Evolutionary conservation across 202 grass and related monocot genomes (phyloP), one percentile per base, ranked within the genome.

Genomic region (Sporobolus alterniflorus): DNA sequence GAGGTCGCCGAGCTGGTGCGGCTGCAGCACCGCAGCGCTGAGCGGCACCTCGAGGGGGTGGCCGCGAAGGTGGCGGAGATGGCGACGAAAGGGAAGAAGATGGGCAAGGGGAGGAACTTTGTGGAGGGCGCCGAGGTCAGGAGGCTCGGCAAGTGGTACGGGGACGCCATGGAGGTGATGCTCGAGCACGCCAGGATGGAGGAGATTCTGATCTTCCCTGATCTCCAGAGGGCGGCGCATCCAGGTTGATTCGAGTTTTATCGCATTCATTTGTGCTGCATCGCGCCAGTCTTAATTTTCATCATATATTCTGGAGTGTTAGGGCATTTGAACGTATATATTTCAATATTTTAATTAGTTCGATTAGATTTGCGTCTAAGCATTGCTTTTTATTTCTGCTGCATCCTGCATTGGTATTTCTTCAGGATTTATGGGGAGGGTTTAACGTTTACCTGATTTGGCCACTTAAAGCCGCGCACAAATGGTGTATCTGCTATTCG

Each of bases 141-240:
- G 87, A 81, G 89, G 49, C 54, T 99, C 3, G 87, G 88, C 16
- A 85, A 83, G 72, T 92, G 91, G 89, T 99, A 96, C 49, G 93
- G 89, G 15, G 87, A 94, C 43, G 80, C 87, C 14, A 87, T 91
- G 89, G 97, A 99, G 80, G 87, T 99, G 76, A 92, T 99, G 91
- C 81, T 99, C 74, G 97, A 99, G 88, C 97, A 99, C 78, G 93
- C 97, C 16, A 93, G 91, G 92, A 99, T 99, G 93, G 97, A 99
- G 85, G 97, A 99, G 81, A 87, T 71, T 30, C 74, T 99, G 43
- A 69, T 99, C 41, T 99, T 99, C 75, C 97, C 93, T 64, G 88
- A 81, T 24, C 79, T 99, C 50, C 93, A 96, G 84, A 80, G 89
- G 51, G 92, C 91, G 16, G 80, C 88, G 3, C 87, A 85, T 73